Conservation (phyloP, 305 asterid genomes). For the Fraxinus xanthoxyloides region DNA sequence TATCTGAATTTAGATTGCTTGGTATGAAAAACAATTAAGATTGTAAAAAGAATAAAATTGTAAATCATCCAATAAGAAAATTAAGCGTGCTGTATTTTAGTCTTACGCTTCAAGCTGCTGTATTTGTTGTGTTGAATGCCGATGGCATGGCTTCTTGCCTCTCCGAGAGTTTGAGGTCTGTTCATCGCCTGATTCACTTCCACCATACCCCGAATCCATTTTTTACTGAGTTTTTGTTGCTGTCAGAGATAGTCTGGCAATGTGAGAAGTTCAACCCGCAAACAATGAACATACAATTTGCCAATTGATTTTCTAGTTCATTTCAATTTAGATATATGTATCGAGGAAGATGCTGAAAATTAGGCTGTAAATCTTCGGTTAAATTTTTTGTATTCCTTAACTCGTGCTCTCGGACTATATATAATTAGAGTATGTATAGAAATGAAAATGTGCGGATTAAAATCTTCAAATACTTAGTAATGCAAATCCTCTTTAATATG, state of each 20-base stretch:
- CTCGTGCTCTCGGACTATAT: neutral
- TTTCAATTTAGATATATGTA: neutral
- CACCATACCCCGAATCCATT: slow-evolving; percentile 37
- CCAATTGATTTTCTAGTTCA: neutral
- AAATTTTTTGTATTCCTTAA: neutral
- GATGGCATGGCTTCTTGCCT: slow-evolving; percentile 50
- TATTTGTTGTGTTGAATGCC: slow-evolving; percentile 62
- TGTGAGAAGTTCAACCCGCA: neutral
- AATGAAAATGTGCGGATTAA: neutral
- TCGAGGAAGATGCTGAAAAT: neutral
- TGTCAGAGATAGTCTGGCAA: neutral
- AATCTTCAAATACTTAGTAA: neutral
- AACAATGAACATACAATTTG: neutral
- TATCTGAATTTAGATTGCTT: neutral
- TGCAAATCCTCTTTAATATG: neutral
- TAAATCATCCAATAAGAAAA: neutral
- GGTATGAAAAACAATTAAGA: neutral
- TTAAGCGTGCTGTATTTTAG: neutral
- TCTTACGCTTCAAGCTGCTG: slow-evolving; percentile 63
- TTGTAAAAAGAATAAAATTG: neutral
- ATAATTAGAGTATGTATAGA: neutral
- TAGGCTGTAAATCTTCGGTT: neutral
- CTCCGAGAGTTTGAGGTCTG: slow-evolving; percentile 32
- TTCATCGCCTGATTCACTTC: slow-evolving; percentile 52
- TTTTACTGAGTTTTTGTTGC: neutral